phyloP scores from a whole-genome alignment of 2,329 filamentous ascomycete genomes.

The Alternaria alternata region DNA sequence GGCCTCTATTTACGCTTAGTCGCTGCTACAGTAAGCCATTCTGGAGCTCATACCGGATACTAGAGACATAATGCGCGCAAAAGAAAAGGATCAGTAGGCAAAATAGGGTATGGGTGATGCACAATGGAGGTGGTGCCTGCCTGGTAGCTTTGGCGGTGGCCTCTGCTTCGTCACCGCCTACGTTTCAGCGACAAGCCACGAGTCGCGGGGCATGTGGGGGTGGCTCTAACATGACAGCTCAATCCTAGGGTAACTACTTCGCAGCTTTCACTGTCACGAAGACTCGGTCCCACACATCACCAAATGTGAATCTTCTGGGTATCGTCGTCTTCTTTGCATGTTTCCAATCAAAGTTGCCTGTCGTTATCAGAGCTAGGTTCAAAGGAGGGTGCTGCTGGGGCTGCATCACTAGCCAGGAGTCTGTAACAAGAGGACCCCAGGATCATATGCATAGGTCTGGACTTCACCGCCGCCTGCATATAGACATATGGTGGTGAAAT shows the following conservation, averaged over 20 bases:
- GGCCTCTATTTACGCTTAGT: constrained; percentile 58
- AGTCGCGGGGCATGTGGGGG: constrained; percentile 19
- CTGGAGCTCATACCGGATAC: constrained; percentile 25
- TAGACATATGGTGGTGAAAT: neutral
- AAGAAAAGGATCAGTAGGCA: neutral
- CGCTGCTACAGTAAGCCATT: neutral
- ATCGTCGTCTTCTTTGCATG: neutral
- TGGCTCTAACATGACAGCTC: constrained; percentile 3
- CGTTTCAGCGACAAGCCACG: constrained; percentile 12
- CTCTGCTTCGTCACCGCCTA: constrained; percentile 17
- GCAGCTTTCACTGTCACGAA: neutral
- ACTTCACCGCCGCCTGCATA: neutral
- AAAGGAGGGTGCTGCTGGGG: neutral
- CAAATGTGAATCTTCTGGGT: neutral
- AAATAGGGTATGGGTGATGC: neutral
- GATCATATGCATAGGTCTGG: neutral
- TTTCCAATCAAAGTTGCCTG: neutral
- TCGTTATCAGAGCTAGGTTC: neutral
- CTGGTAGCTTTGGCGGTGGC: constrained; percentile 24
- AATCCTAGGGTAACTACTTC: neutral
- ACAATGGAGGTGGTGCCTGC: constrained; percentile 9
- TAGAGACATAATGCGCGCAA: constrained; percentile 22
- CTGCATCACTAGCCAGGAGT: neutral
- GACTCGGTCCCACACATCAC: neutral
- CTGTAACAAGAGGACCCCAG: neutral